phyloP scores from a whole-genome alignment of 768 basidiomycete species.

The Lentinula sp. region DNA sequence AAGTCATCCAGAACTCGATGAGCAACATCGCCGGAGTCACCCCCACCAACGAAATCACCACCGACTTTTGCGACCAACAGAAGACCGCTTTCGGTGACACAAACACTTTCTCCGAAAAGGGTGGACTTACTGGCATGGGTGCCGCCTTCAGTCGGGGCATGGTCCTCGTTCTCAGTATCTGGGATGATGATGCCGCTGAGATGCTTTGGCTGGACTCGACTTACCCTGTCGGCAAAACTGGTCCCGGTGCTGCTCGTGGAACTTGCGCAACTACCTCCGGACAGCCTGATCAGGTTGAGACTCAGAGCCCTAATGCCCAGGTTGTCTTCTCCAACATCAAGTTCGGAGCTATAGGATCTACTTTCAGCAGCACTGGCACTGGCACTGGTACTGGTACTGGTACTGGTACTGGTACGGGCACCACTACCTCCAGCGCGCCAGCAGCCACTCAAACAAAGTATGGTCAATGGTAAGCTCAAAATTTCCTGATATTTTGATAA shows the following conservation, averaged over 20 bases:
- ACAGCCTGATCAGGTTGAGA: constrained; percentile 25
- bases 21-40: constrained; percentile 26
- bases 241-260: constrained; percentile 27
- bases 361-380: constrained; percentile 13
- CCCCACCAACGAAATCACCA: constrained; percentile 30
- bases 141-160: constrained; percentile 24
- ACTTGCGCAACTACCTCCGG: constrained; percentile 30
- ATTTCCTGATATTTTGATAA: neutral
- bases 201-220: constrained; percentile 32
- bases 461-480: constrained; percentile 7
- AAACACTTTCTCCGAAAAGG: constrained; percentile 26
- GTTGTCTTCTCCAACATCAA: constrained; percentile 35
- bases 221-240: constrained; percentile 18
- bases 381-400: constrained; percentile 6
- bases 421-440: neutral
- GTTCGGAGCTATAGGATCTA: constrained; percentile 31
- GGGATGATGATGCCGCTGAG: constrained; percentile 27
- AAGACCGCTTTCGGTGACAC: constrained; percentile 30
- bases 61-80: constrained; percentile 28
- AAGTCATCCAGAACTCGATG: constrained; percentile 33
- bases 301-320: constrained; percentile 16
- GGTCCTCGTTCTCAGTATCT: constrained; percentile 27
- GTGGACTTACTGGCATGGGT: constrained; percentile 21
- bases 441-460: constrained; percentile 6
- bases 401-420: neutral